Evolutionary conservation across 169 alveolate species (phyloP).

Genomic region (Condylostoma magnum): DNA sequence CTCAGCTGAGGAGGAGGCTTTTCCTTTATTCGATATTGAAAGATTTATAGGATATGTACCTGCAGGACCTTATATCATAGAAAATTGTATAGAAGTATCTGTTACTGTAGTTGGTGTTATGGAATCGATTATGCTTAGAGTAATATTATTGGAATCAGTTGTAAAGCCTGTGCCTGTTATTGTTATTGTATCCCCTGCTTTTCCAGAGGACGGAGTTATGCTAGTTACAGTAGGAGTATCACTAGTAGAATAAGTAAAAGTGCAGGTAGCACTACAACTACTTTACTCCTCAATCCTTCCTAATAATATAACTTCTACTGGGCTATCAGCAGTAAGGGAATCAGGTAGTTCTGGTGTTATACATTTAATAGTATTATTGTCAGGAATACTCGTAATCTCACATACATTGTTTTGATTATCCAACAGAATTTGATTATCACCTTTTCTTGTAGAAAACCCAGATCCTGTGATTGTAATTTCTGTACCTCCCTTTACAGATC

Average conservation of each 20-base stretch:
- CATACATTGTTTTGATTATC: too few species aligned
- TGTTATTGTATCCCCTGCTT: neutral
- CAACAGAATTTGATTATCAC: too few species aligned
- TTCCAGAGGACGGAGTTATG: neutral
- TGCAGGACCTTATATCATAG: neutral
- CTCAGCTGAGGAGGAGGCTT: neutral
- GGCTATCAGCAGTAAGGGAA: neutral
- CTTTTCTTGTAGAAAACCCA: conserved; percentile 4
- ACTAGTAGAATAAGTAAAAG: neutral
- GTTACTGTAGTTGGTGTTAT: too few species aligned
- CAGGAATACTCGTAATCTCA: too few species aligned
- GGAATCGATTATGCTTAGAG: neutral
- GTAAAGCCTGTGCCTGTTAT: neutral
- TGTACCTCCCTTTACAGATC: conserved; percentile 22
- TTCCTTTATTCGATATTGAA: neutral
- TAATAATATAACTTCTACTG: neutral
- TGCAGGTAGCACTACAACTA: neutral
- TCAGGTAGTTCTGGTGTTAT: neutral
- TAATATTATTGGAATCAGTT: neutral
- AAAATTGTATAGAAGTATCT: neutral
- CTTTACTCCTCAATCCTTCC: conserved; percentile 12
- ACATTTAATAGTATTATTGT: neutral
- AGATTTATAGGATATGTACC: neutral
- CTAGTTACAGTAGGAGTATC: neutral
- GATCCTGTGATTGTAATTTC: conserved; percentile 4